Conservation (phyloP, 2,329 filamentous ascomycete genomes). For the Ceratocystis huliohia region DNA sequence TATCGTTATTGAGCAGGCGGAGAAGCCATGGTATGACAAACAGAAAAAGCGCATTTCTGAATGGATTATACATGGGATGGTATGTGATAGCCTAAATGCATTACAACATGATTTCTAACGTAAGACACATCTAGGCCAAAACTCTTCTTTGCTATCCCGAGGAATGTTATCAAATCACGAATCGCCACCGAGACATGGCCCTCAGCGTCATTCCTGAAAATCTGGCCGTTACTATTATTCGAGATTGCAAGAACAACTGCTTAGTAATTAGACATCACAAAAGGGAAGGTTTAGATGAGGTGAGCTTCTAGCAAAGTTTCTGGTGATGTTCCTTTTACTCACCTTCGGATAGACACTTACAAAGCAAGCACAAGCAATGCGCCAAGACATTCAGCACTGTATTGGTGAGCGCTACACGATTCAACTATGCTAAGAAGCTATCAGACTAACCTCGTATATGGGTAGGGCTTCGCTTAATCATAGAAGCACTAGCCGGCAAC, state of each 20-base stretch:
- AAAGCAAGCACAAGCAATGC: background rate
- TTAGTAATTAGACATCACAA: background rate
- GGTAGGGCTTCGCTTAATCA: background rate
- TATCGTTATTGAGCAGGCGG: background rate
- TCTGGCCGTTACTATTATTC: background rate
- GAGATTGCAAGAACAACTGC: background rate
- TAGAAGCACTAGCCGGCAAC: constrained; percentile 21
- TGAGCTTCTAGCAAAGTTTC: background rate
- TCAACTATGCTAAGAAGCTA: background rate
- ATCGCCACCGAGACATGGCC: background rate
- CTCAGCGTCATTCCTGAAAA: background rate
- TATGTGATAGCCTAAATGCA: background rate
- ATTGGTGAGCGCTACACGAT: background rate
- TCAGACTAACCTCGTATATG: background rate
- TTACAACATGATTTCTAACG: background rate
- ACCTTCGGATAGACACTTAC: background rate
- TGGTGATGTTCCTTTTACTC: background rate
- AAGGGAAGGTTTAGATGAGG: background rate
- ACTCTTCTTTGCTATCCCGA: background rate
- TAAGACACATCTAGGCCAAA: background rate
- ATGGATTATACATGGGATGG: background rate
- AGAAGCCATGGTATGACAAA: background rate
- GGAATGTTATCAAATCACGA: background rate
- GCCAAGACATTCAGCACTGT: background rate
- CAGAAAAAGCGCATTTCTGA: background rate